Conservation (phyloP, 2,329 filamentous ascomycete species). For the Cladosporium sphaerospermum region DNA sequence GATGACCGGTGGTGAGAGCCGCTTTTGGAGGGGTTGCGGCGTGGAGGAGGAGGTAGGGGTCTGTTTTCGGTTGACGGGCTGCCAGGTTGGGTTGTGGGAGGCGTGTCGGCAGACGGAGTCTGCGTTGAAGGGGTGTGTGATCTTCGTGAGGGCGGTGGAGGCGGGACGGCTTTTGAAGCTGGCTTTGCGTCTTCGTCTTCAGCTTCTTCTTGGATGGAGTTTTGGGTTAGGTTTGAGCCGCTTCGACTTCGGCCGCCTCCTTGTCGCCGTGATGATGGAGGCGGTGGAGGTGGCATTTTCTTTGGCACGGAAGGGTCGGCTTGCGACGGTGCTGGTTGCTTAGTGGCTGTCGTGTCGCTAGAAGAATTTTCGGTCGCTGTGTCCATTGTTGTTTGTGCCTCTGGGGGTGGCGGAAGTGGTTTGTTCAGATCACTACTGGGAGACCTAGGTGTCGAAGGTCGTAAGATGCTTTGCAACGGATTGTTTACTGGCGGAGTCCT, state of each 20-base stretch:
- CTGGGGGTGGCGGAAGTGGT: slow-evolving; percentile 51
- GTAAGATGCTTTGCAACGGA: slow-evolving; percentile 19
- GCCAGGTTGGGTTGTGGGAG: slow-evolving; percentile 6
- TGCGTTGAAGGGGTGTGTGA: slow-evolving; percentile 7
- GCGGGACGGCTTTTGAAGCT: slow-evolving; percentile 20
- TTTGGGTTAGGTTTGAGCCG: slow-evolving; percentile 13
- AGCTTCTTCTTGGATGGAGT: slow-evolving; percentile 9
- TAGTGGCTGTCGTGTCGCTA: not conserved
- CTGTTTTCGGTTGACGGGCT: slow-evolving; percentile 9
- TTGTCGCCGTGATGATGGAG: slow-evolving; percentile 15
- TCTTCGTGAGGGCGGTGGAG: slow-evolving; percentile 26
- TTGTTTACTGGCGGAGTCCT: slow-evolving; percentile 16
- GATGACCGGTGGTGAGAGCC: slow-evolving; percentile 15
- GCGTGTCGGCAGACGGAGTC: slow-evolving; percentile 12
- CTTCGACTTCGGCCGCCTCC: slow-evolving; percentile 2
- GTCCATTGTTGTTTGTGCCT: slow-evolving; percentile 9
- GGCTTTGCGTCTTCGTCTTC: slow-evolving; percentile 11
- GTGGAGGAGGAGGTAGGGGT: slow-evolving; percentile 24
- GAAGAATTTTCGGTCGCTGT: not conserved
- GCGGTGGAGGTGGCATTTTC: slow-evolving; percentile 52
- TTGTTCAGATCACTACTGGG: slow-evolving; percentile 52
- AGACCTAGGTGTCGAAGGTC: slow-evolving; percentile 30
- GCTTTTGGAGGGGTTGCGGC: slow-evolving; percentile 21
- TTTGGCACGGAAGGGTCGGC: slow-evolving; percentile 1
- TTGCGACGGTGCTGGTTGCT: not conserved